These are phyloP conservation scores for Phytophthora kernoviae DNA, from an alignment of 352 stramenopile genomes.

Conservation along the genomic window DNA sequence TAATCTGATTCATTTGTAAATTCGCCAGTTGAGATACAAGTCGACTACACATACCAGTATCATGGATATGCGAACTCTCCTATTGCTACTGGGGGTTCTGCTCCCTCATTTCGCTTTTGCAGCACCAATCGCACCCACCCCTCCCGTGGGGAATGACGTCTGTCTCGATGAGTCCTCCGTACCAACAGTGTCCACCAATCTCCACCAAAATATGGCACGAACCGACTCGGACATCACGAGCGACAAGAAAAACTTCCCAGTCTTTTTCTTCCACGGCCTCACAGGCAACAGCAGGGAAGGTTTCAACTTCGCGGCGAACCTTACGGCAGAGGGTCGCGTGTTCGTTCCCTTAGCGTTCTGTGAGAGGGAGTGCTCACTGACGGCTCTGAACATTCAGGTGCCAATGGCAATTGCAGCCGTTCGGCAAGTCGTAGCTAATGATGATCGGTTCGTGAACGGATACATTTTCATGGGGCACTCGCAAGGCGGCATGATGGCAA, in stretches of 20 bases:
- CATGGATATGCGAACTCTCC: too few relatives aligned
- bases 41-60: too few relatives aligned
- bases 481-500: conserved; percentile 47
- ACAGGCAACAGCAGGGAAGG: conserved; percentile 27
- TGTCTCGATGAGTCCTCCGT: conserved; percentile 25
- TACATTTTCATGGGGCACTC: conserved; percentile 62
- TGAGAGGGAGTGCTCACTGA: conserved; percentile 33
- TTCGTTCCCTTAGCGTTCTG: conserved; percentile 51
- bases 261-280: conserved; percentile 62
- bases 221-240: conserved; percentile 1
- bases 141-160: conserved; percentile 10
- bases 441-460: conserved; percentile 28
- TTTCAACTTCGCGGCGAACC: conserved; percentile 30
- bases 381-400: conserved; percentile 37
- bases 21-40: too few relatives aligned
- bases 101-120: conserved; percentile 4
- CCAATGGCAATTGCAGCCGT: conserved; percentile 46
- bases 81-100: conserved; percentile 2
- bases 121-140: conserved; percentile 3
- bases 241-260: conserved; percentile 32
- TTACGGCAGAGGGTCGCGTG: conserved; percentile 30
- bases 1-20: too few relatives aligned
- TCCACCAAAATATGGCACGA: background rate
- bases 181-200: conserved; percentile 6
- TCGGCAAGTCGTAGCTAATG: conserved; percentile 19